Evolutionary conservation across 768 basidiomycete species (phyloP).

Genomic region (Saitozyma podzolica): DNA sequence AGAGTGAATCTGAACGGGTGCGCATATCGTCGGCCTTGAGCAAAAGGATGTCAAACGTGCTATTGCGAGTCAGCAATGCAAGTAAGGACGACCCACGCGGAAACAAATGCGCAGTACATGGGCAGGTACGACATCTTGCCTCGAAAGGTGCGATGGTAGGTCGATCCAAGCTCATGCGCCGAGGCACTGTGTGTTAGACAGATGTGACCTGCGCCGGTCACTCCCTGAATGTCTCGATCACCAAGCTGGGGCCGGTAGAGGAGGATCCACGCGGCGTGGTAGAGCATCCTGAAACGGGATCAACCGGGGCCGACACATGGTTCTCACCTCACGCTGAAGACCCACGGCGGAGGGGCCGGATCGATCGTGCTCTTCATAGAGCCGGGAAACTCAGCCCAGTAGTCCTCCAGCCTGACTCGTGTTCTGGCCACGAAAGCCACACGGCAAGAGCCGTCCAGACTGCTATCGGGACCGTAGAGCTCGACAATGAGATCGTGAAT

Average conservation of each 20-base stretch:
- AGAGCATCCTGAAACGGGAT: conserved; percentile 11
- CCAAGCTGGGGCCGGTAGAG: conserved; percentile 10
- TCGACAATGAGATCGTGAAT: conserved; percentile 18
- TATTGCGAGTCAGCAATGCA: not conserved
- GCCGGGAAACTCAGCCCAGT: conserved; percentile 12
- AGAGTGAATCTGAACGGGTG: conserved; percentile 4
- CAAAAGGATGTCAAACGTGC: conserved; percentile 13
- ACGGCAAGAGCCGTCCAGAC: not conserved
- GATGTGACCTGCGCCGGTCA: conserved; percentile 3
- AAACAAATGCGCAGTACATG: conserved; percentile 15
- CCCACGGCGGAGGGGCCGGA: conserved; percentile 13
- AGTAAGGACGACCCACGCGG: conserved; percentile 3
- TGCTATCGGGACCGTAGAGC: conserved; percentile 14
- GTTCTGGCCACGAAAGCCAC: conserved; percentile 10
- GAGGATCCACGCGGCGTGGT: conserved; percentile 18
- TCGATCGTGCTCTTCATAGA: not conserved
- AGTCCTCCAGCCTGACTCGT: conserved; percentile 4
- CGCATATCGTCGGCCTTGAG: not conserved
- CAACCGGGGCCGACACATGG: not conserved
- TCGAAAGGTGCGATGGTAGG: conserved; percentile 9
- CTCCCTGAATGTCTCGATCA: not conserved
- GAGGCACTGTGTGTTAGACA: conserved; percentile 9
- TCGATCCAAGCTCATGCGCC: conserved; percentile 7
- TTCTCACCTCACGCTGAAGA: conserved; percentile 15
- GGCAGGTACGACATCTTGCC: conserved; percentile 12